Conservation (phyloP, 306 rosid genomes). For the Malus sieversii region DNA sequence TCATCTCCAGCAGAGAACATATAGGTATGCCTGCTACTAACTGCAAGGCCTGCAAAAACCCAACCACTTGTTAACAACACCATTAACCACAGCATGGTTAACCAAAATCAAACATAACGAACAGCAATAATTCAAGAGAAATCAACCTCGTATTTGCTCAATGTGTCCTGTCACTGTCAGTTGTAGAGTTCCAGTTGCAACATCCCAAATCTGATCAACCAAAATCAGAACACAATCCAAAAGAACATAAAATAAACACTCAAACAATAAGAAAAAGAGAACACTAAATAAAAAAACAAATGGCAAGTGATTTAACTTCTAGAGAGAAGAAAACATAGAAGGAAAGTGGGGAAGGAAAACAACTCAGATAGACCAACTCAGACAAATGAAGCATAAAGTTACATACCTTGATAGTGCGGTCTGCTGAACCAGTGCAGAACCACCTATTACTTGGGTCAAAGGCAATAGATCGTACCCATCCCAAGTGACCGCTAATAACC, state of each 20-base stretch:
- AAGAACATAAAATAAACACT: not conserved
- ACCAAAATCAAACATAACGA: not conserved
- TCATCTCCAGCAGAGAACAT: slow-evolving; percentile 99
- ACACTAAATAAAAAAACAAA: not conserved
- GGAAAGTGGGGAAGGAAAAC: not conserved
- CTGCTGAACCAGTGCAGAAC: slow-evolving; percentile 99
- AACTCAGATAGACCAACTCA: slow-evolving; percentile 1
- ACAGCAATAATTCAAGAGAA: slow-evolving; percentile 9
- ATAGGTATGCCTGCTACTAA: slow-evolving; percentile 82
- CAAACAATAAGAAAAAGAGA: not conserved
- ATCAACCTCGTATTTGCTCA: slow-evolving; percentile 87
- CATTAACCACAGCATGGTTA: slow-evolving; percentile 4
- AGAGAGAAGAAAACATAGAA: not conserved
- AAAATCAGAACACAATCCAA: slow-evolving; percentile 11
- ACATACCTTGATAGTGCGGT: slow-evolving; percentile 93
- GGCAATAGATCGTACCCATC: slow-evolving; percentile 97
- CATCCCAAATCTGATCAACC: slow-evolving; percentile 84
- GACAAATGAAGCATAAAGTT: slow-evolving; percentile 7
- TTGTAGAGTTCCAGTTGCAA: slow-evolving; percentile 77
- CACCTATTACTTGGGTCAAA: slow-evolving; percentile 95
- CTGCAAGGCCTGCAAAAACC: slow-evolving; percentile 68
- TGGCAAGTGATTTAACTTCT: not conserved
- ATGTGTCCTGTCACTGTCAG: slow-evolving; percentile 95
- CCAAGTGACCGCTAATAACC: slow-evolving; percentile 98
- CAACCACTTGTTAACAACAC: slow-evolving; percentile 4